Conservation (phyloP, 2,329 filamentous ascomycete species). For the Penicillium digitatum region DNA sequence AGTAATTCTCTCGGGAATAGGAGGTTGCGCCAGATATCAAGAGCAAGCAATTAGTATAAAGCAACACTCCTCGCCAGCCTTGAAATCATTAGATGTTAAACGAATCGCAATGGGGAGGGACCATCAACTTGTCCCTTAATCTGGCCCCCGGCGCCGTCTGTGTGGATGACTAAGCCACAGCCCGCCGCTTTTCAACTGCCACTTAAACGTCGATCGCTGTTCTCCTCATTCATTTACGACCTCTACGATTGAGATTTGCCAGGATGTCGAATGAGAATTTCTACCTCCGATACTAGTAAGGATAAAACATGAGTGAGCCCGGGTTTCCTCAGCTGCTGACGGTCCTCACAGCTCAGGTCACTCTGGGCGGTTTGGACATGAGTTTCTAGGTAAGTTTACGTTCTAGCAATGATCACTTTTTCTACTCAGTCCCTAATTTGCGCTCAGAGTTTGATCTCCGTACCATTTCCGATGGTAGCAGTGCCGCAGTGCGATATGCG, state of each 20-base stretch:
- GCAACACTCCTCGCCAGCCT: conserved; percentile 37
- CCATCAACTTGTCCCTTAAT: conserved; percentile 43
- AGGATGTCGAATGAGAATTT: conserved; percentile 74
- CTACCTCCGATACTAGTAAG: conserved; percentile 96
- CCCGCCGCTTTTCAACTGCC: conserved; percentile 22
- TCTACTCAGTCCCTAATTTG: conserved; percentile 22
- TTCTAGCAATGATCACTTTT: not conserved
- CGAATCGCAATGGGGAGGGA: conserved; percentile 31
- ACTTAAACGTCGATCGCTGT: conserved; percentile 5
- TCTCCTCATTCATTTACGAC: not conserved
- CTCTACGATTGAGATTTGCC: conserved; percentile 2
- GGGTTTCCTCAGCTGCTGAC: conserved; percentile 42
- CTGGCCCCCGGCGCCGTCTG: conserved; percentile 35
- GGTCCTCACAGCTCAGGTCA: conserved; percentile 74
- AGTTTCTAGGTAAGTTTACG: conserved; percentile 74
- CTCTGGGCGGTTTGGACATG: conserved; percentile 94
- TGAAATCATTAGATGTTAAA: conserved; percentile 35
- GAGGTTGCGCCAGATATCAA: conserved; percentile 21
- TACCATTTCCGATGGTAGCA: conserved; percentile 85
- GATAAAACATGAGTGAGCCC: conserved; percentile 25
- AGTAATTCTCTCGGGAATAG: conserved; percentile 25
- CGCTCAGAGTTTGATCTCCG: conserved; percentile 87
- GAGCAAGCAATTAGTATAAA: conserved; percentile 28
- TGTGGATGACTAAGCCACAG: conserved; percentile 46
- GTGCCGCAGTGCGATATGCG: conserved; percentile 90